A percentile compares a stretch with the other conserved stretches of the same genome.
Evolutionary conservation across 2,329 filamentous ascomycete species (phyloP).

Genomic region (Pestalotiopsis sp.): DNA sequence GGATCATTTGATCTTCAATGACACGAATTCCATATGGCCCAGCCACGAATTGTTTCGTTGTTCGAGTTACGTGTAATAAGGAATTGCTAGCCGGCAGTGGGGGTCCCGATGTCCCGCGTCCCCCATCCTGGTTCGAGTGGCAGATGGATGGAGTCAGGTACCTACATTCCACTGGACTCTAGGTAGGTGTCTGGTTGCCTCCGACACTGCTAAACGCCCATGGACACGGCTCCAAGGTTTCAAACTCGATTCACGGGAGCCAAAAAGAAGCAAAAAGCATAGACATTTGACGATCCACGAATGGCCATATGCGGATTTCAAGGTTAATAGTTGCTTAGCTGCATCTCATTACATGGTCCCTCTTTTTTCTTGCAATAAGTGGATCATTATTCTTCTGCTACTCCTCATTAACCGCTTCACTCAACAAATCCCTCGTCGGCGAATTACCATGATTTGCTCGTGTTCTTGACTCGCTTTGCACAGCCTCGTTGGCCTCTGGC

Average conservation of each 20-base stretch:
- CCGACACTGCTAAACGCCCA: not conserved
- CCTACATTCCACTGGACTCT: not conserved
- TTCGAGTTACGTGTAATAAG: not conserved
- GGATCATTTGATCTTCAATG: not conserved
- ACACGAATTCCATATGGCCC: not conserved
- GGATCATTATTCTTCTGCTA: not conserved
- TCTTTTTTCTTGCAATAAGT: not conserved
- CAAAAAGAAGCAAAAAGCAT: not conserved
- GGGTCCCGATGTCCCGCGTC: not conserved
- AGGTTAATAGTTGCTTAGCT: not conserved
- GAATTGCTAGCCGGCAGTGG: not conserved
- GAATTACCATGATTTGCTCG: constrained; percentile 5
- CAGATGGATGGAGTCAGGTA: not conserved
- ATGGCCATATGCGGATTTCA: not conserved
- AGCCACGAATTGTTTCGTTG: not conserved
- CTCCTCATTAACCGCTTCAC: constrained; percentile 9
- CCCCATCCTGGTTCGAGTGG: not conserved
- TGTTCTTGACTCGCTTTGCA: constrained; percentile 17
- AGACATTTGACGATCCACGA: not conserved
- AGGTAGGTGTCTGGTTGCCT: not conserved
- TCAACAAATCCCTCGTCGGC: constrained; percentile 5
- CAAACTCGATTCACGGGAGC: not conserved
- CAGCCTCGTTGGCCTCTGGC: constrained; percentile 30
- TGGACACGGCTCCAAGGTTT: not conserved
- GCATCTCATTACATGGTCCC: not conserved